Evolutionary conservation across 768 basidiomycete genomes (phyloP).

Genomic region (Auriscalpium vulgare): DNA sequence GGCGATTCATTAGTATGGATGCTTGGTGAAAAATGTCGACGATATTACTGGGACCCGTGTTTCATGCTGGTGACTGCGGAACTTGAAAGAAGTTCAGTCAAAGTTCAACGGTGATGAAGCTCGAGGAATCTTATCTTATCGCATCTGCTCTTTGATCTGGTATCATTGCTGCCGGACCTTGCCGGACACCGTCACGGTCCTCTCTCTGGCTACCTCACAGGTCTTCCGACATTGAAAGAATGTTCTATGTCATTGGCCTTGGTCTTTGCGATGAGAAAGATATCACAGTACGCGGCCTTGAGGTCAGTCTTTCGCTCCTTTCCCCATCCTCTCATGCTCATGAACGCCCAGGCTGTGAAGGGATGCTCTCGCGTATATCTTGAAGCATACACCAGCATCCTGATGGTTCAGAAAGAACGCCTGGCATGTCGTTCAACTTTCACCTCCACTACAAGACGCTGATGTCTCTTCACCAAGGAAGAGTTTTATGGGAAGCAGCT

Average conservation of each 20-base stretch:
- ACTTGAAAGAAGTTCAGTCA: too few relatives aligned
- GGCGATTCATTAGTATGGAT: too few relatives aligned
- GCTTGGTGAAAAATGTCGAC: too few relatives aligned
- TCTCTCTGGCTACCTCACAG: too few relatives aligned
- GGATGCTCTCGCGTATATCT: constrained; percentile 81
- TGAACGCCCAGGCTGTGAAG: constrained; percentile 55
- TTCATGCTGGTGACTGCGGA: too few relatives aligned
- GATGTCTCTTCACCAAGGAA: constrained; percentile 50
- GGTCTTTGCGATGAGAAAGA: constrained; percentile 95
- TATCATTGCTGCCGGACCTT: too few relatives aligned
- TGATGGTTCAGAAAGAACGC: constrained; percentile 84
- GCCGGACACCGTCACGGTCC: too few relatives aligned
- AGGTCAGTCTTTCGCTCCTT: constrained; percentile 38
- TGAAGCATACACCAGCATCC: constrained; percentile 94
- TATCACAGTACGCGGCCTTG: constrained; percentile 84
- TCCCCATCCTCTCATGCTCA: not conserved
- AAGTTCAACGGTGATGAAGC: too few relatives aligned
- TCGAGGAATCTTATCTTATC: too few relatives aligned
- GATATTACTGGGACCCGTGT: too few relatives aligned
- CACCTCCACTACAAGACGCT: not conserved
- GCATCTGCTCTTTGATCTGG: too few relatives aligned
- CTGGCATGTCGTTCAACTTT: constrained; percentile 50
- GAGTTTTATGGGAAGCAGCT: constrained; percentile 80
- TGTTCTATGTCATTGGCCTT: constrained; percentile 94
- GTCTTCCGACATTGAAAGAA: constrained; percentile 22